A percentile compares a stretch with the other conserved stretches of the same genome.
phyloP scores from a whole-genome alignment of 176 grass and related monocot genomes.

The Dactylis glomerata region DNA sequence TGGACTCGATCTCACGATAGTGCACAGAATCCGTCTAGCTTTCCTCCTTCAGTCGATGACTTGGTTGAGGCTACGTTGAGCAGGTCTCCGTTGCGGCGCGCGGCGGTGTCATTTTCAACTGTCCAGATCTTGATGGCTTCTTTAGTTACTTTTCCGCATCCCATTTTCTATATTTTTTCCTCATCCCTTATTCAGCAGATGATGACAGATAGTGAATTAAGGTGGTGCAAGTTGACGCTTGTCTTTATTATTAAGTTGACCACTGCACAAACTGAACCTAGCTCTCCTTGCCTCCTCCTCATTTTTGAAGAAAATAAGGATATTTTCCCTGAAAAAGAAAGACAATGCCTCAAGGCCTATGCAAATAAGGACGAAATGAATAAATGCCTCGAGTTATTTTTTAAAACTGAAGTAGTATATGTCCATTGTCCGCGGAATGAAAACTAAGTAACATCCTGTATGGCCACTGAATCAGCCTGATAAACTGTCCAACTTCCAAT shows the following conservation, averaged over 20 bases:
- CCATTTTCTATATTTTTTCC: background rate
- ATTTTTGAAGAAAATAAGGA: background rate
- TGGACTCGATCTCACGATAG: background rate
- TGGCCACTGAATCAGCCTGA: background rate
- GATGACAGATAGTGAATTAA: background rate
- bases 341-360: too few species aligned
- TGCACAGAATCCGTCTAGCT: background rate
- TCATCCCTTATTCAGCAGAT: background rate
- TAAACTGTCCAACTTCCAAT: background rate
- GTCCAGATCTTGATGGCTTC: background rate
- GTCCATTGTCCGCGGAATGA: background rate
- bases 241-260: background rate
- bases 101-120: background rate
- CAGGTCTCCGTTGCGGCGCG: background rate
- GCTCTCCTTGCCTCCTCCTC: too few species aligned
- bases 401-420: background rate
- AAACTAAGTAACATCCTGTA: background rate
- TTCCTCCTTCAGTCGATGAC: background rate
- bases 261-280: background rate
- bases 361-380: background rate
- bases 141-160: background rate
- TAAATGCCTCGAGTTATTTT: background rate
- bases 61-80: background rate
- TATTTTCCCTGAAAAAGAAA: too few species aligned
- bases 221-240: background rate